Conservation (phyloP, 352 stramenopile genomes). For the Phytophthora quininea region DNA sequence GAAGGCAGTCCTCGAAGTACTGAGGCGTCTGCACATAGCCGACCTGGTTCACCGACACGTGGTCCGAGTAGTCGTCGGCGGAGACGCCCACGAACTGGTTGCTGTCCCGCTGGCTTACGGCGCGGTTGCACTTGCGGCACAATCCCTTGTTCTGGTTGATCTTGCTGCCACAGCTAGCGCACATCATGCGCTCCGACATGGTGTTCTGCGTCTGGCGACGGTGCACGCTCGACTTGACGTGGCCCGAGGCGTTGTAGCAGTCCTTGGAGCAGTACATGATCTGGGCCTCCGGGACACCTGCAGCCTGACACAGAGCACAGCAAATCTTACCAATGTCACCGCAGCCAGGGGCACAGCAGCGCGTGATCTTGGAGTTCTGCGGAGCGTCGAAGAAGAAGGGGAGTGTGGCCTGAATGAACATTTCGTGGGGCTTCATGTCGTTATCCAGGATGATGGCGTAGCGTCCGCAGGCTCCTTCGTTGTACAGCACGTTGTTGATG, state of each 20-base stretch:
- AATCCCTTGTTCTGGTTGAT: conserved; percentile 73
- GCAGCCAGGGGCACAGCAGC: conserved; percentile 64
- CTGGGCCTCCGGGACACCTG: conserved; percentile 63
- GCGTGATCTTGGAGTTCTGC: conserved; percentile 70
- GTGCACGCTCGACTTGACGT: conserved; percentile 69
- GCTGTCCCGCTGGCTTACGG: conserved; percentile 37
- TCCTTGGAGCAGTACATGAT: conserved; percentile 85
- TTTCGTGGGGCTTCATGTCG: conserved; percentile 83
- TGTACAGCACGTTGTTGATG: conserved; percentile 87
- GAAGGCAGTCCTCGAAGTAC: conserved; percentile 76
- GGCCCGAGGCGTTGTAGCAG: conserved; percentile 73
- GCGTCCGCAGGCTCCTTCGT: conserved; percentile 68
- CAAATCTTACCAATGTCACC: conserved; percentile 79
- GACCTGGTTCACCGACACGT: conserved; percentile 74
- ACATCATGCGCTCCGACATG: conserved; percentile 66
- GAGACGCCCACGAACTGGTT: conserved; percentile 60
- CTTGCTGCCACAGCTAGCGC: conserved; percentile 62
- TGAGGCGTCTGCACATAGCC: conserved; percentile 78
- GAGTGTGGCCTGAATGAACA: conserved; percentile 75
- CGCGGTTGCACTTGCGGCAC: conserved; percentile 67
- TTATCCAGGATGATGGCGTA: conserved; percentile 85
- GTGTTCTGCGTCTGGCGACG: conserved; percentile 76
- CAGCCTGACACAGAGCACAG: conserved; percentile 67
- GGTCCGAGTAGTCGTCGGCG: conserved; percentile 70
- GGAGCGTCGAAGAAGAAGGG: conserved; percentile 77